Evolutionary conservation across 2,329 filamentous ascomycete genomes (phyloP), one percentile per base, ranked within the genome.

Genomic region (Eutypa lata): DNA sequence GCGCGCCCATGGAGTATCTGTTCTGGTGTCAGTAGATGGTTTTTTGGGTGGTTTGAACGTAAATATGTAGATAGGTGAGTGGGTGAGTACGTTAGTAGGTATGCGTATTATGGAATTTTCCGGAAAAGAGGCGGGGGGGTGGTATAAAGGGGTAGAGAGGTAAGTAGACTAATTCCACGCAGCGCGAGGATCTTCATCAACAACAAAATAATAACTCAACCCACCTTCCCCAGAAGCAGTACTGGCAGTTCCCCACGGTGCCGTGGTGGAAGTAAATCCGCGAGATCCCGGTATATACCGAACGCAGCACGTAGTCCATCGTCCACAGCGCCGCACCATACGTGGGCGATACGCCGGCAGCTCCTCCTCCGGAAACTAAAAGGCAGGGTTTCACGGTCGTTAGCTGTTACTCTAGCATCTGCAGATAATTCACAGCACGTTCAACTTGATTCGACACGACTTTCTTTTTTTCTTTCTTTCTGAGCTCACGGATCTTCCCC

Each of bases 271-370:
- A 81, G 56, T 79, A 80, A 0, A 65, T 65, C n/a, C 70, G 65
- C 14, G 70, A 68, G 35, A 74, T 68, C 55, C 70, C 71, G 60
- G 61, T 67, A 35, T 65, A 65, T 16, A 67, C 62, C 0, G 68
- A 68, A 5, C 68, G 68, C 3, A 73, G 57, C 59, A 66, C 59
- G 62, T 76, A 78, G 65, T 80, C 76, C 57, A 79, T 68, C n/a
- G 76, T 76, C 77, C 77, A 80, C 4, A 80, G 68, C 1, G 69
- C 76, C 3, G 76, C 76, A 11, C 77, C 77, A 52, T 76, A 79
- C 0, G 75, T 77, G 0, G 75, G 75, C 0, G 68, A 69, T 1
- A 78, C 68, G 3, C 67, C 65, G 1, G 70, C 66, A 0, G 68
- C 70, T 43, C 72, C 72, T 16, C 71, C 71, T 6, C 69, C 70